These are phyloP conservation scores for Elsinoe ampelina DNA, from an alignment of 2,329 filamentous ascomycete genomes.

Conservation along the genomic window DNA sequence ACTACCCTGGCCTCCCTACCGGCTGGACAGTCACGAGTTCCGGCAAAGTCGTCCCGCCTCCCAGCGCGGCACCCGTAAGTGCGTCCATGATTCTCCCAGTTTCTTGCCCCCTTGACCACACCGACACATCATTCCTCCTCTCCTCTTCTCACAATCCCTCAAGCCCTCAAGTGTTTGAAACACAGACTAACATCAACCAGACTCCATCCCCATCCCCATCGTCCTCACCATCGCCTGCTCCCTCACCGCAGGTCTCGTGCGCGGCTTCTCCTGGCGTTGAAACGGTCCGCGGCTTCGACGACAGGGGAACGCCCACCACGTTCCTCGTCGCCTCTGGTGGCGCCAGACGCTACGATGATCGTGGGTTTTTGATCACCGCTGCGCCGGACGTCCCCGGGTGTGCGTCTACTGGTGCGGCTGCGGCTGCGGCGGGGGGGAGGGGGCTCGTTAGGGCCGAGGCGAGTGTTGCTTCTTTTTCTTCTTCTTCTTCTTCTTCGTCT, in stretches of 20 bases:
- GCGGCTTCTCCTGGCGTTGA: constrained; percentile 36
- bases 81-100: constrained; percentile 32
- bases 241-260: constrained; percentile 35
- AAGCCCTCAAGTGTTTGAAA: constrained; percentile 16
- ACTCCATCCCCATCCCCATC: constrained; percentile 42
- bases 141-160: constrained; percentile 16
- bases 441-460: neutral
- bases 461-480: neutral
- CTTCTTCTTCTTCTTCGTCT: neutral
- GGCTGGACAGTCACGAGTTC: constrained; percentile 69
- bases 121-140: constrained; percentile 15
- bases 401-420: neutral
- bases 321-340: constrained; percentile 33
- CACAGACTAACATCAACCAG: constrained; percentile 29
- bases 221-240: constrained; percentile 44
- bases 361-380: constrained; percentile 33
- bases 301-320: constrained; percentile 43
- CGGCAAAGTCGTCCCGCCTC: constrained; percentile 69
- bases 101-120: constrained; percentile 21
- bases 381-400: neutral
- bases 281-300: constrained; percentile 38
- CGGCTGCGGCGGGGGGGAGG: neutral
- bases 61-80: constrained; percentile 56
- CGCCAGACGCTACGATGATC: constrained; percentile 35
- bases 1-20: constrained; percentile 55